phyloP scores from a whole-genome alignment of 495 filamentous ascomycete species.

The Penicillium desertorum region DNA sequence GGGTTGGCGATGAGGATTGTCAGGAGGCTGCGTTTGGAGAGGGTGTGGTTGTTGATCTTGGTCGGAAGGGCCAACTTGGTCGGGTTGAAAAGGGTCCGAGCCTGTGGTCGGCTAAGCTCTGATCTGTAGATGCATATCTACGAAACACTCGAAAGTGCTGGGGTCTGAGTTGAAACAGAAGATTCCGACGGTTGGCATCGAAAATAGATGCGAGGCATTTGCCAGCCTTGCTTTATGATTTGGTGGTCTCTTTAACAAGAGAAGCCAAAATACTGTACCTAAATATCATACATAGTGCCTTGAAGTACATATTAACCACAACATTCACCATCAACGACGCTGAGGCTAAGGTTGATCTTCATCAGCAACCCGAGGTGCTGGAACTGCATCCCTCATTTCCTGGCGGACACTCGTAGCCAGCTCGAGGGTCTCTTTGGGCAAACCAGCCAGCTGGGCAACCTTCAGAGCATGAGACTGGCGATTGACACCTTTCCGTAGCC shows the following conservation, averaged over 20 bases:
- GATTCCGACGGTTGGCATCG: background rate
- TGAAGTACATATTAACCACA: background rate
- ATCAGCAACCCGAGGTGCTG: background rate
- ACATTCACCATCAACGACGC: background rate
- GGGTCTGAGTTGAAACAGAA: background rate
- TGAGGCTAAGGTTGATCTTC: background rate
- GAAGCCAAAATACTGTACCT: slow-evolving; percentile 10
- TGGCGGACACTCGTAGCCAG: slow-evolving; percentile 47
- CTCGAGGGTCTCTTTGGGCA: slow-evolving; percentile 60
- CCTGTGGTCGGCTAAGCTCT: slow-evolving; percentile 32
- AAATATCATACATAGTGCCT: slow-evolving; percentile 4
- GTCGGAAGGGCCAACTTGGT: slow-evolving; percentile 25
- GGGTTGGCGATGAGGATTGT: slow-evolving; percentile 80
- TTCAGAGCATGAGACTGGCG: slow-evolving; percentile 85
- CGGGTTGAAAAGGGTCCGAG: slow-evolving; percentile 37
- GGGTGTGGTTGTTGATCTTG: slow-evolving; percentile 38
- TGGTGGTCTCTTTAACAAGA: background rate
- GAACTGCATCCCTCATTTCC: slow-evolving; percentile 16
- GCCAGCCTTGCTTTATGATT: background rate
- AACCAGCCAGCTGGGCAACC: slow-evolving; percentile 81
- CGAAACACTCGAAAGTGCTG: background rate
- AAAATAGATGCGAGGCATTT: background rate
- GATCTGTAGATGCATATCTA: background rate
- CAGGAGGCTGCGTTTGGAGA: slow-evolving; percentile 70
- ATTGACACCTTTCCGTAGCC: slow-evolving; percentile 78